Evolutionary conservation across 225 moss, liverwort and hornwort species (phyloP).

Genomic region (Ulota crispa): DNA sequence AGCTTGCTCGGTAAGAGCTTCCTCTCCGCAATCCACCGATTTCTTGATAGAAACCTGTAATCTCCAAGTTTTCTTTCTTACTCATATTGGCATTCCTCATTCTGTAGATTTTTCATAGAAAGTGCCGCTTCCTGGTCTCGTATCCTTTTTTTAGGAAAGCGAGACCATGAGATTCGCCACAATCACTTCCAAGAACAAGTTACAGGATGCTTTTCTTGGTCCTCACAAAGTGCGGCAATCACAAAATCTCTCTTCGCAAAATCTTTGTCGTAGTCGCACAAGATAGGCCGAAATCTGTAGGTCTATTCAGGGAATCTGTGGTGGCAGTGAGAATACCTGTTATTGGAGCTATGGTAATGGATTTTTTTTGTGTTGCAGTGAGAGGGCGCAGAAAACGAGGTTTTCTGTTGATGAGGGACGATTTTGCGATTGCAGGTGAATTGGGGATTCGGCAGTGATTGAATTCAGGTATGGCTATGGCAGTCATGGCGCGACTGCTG

Average conservation of each 20-base stretch:
- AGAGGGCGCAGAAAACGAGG: neutral
- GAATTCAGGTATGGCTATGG: slow-evolving; percentile 22
- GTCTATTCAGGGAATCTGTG: neutral
- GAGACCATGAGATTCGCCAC: neutral
- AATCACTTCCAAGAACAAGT: slow-evolving; percentile 1
- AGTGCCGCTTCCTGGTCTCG: neutral
- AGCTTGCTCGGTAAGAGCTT: neutral
- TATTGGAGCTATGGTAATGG: neutral
- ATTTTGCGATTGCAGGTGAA: neutral
- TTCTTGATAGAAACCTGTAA: neutral
- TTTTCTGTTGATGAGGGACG: neutral
- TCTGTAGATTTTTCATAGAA: neutral
- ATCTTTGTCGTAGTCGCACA: neutral
- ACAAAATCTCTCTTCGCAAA: neutral
- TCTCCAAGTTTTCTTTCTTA: neutral
- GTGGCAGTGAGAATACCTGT: neutral
- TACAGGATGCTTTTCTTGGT: slow-evolving; percentile 9
- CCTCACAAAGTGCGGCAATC: neutral
- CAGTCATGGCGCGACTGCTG: slow-evolving; percentile 9
- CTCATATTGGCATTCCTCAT: neutral
- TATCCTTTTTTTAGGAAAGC: neutral
- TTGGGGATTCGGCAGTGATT: neutral
- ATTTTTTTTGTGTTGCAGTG: neutral
- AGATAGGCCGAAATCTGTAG: neutral
- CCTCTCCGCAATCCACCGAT: neutral